These are phyloP conservation scores for Coemansia sp. DNA, from an alignment of 192 early-diverging fungal genomes.

Conservation along the genomic window DNA sequence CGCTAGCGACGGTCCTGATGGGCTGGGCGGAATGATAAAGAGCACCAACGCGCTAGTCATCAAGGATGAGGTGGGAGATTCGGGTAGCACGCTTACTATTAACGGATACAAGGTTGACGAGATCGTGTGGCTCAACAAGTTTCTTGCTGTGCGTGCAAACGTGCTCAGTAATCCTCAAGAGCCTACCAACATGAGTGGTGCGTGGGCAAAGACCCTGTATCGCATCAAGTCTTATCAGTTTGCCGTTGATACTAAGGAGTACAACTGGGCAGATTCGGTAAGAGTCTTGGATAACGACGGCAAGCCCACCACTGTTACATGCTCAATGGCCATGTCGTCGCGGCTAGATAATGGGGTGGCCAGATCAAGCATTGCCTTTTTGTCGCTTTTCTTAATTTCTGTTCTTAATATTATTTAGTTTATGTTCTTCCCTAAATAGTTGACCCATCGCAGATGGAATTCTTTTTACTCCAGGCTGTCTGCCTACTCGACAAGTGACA, in stretches of 20 bases:
- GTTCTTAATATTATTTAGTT: not conserved
- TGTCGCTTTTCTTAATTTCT: not conserved
- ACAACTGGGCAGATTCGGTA: constrained; percentile 33
- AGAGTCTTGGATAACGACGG: constrained; percentile 49
- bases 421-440: too few species aligned
- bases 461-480: not conserved
- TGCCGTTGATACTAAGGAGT: constrained; percentile 25
- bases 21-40: constrained; percentile 27
- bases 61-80: constrained; percentile 5
- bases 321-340: not conserved
- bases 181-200: constrained; percentile 25
- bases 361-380: not conserved
- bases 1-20: constrained; percentile 19
- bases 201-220: constrained; percentile 50
- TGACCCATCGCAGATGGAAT: too few species aligned
- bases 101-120: constrained; percentile 30
- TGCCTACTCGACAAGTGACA: not conserved
- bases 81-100: constrained; percentile 23
- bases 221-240: constrained; percentile 57
- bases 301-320: constrained; percentile 15
- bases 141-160: constrained; percentile 37
- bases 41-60: constrained; percentile 22
- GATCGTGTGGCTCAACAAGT: constrained; percentile 41
- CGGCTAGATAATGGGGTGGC: not conserved
- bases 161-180: constrained; percentile 50